These are phyloP conservation scores for Globisporangium okanoganense DNA, from an alignment of 352 stramenopile genomes.

Conservation along the genomic window DNA sequence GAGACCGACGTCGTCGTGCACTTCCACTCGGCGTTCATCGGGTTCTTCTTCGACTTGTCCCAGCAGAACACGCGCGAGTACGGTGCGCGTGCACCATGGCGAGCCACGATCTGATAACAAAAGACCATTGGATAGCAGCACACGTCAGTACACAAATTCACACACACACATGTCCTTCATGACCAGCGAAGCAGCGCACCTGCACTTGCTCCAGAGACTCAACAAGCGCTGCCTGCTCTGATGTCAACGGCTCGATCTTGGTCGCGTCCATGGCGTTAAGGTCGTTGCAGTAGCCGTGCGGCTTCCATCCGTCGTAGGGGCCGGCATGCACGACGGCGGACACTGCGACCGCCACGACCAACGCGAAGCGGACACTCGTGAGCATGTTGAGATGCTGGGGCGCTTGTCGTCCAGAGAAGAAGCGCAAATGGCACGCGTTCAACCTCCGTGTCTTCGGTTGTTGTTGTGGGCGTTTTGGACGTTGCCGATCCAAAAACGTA, in stretches of 20 bases:
- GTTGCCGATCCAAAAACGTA: not conserved
- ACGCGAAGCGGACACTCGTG: slow-evolving; percentile 19
- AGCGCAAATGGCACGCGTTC: slow-evolving; percentile 3
- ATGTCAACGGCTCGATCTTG: slow-evolving; percentile 55
- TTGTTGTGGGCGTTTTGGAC: not conserved
- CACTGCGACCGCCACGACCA: slow-evolving; percentile 19
- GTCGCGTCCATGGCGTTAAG: slow-evolving; percentile 53
- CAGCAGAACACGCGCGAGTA: slow-evolving; percentile 80
- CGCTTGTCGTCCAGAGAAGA: not conserved
- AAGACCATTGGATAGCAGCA: not conserved
- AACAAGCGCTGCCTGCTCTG: slow-evolving; percentile 50
- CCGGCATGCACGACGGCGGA: slow-evolving; percentile 19
- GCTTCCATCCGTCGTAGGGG: slow-evolving; percentile 72
- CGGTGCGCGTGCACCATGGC: slow-evolving; percentile 69
- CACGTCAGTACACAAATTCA: not conserved
- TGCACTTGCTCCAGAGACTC: slow-evolving; percentile 81
- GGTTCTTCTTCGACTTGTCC: slow-evolving; percentile 61
- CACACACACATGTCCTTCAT: not conserved
- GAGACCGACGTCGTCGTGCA: slow-evolving; percentile 71
- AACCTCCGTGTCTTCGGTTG: not conserved
- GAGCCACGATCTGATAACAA: slow-evolving; percentile 49
- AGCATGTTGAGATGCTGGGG: slow-evolving; percentile 1
- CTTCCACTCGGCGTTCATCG: slow-evolving; percentile 70
- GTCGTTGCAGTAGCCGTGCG: slow-evolving; percentile 80
- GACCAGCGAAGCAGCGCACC: slow-evolving; percentile 17